These are phyloP conservation scores for Ananas comosus DNA, from an alignment of 176 grass and related monocot genomes.

Conservation along the genomic window DNA sequence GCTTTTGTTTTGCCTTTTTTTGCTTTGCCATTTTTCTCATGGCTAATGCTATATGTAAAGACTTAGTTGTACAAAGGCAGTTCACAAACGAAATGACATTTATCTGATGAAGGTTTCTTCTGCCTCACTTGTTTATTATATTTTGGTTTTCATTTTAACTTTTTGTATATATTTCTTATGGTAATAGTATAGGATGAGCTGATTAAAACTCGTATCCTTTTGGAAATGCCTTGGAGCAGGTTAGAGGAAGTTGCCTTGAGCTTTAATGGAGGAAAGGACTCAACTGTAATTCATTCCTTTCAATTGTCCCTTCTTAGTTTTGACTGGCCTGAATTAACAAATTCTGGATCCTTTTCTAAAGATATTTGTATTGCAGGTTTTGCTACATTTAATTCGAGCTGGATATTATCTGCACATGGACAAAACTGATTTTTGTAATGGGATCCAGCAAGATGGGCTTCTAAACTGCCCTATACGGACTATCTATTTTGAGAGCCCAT, in stretches of 20 bases:
- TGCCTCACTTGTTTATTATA: no score
- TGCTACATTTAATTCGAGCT: constrained; percentile 91
- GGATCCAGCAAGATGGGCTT: constrained; percentile 25
- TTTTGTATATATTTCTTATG: no score
- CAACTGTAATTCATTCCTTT: constrained; percentile 63
- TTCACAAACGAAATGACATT: no score
- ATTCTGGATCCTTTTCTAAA: constrained; percentile 4
- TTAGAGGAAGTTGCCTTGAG: constrained; percentile 94
- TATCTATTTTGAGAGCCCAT: constrained; percentile 93
- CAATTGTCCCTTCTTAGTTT: constrained; percentile 19
- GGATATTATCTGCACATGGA: constrained; percentile 86
- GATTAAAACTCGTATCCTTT: constrained; percentile 12
- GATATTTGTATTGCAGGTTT: constrained; percentile 38
- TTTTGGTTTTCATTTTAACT: no score
- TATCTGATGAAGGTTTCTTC: no score
- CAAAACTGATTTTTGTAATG: constrained; percentile 25
- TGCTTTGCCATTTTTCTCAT: no score
- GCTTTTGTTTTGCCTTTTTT: no score
- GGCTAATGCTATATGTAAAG: no score
- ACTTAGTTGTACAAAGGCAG: no score
- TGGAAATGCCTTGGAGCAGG: constrained; percentile 36
- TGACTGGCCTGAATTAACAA: constrained; percentile 3
- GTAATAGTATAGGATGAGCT: neutral
- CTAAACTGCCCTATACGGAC: constrained; percentile 83
- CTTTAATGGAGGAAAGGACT: constrained; percentile 99